Base-by-base conservation (phyloP, 805 yeast genomes). In the Schwanniomyces vanrijiae region DNA sequence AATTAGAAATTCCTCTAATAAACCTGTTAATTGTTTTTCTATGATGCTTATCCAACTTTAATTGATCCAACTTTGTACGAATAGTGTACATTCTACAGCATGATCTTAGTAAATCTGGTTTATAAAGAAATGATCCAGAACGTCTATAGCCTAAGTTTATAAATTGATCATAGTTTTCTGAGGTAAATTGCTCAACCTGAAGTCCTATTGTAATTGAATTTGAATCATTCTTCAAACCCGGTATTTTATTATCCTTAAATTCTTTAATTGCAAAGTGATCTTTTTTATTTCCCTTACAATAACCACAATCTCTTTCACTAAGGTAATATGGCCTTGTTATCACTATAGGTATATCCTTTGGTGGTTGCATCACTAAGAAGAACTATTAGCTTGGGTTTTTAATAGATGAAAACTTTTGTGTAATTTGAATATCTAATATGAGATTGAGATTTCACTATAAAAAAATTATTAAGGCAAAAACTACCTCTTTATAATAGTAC, bases 11-110 rank as follows among this genome's bases (percentile, higher is more conserved):
- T 9, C 59, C 70, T 25, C 68, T 67, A 16, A 71, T 75, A 55
- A 88, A 86, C 52, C 85, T 71, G 55, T 86, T 88, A 4, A 89
- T 60, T 3, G 76, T 74, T 48, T 83, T 81, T 33, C 90, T 75
- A 46, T 83, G 84, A 42, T 88, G 91, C 59, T 88, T 89, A 20
- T 73, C 66, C 5, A 84, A 62, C 31, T 72, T 70, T 54, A 83
- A 73, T 21, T 62, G 56, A 0, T 58, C 59, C 14, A 78, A 64
- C 19, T 71, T 71, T 0, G 95, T 83, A 44, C 97, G 64, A 14
- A 90, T 88, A 0, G 96, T 85, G 61, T 81, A 88, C 62, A 83
- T 76, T 18, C 91, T 75, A 56, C 97, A 90, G 60, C 97, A 90
- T 37, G 81, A 81, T 34, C 90, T 64, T 25, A 86, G 58, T 50